phyloP scores from a whole-genome alignment of 495 filamentous ascomycete species.

The Aspergillus sclerotiicarbonarius region DNA sequence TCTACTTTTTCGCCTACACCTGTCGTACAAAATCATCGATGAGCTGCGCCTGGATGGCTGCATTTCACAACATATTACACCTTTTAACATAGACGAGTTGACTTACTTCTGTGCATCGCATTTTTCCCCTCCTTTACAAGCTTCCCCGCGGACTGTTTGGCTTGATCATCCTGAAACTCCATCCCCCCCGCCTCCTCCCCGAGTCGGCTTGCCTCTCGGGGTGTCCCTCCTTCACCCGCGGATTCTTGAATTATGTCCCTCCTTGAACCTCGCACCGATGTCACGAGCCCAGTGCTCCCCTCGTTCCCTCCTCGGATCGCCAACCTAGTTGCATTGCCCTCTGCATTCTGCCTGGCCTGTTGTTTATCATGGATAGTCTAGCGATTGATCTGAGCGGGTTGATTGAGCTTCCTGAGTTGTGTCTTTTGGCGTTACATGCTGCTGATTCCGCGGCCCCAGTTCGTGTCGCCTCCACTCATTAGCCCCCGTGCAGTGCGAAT shows the following conservation, averaged over 20 bases:
- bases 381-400: constrained; percentile 35
- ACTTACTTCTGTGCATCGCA: constrained; percentile 11
- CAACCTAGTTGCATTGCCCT: constrained; percentile 8
- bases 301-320: constrained; percentile 15
- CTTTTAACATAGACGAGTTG: constrained; percentile 16
- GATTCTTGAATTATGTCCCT: background rate
- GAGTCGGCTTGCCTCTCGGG: background rate
- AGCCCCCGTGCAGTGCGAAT: constrained; percentile 17
- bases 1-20: constrained; percentile 1
- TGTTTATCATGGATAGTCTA: constrained; percentile 32
- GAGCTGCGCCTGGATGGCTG: constrained; percentile 7
- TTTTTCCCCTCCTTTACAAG: constrained; percentile 4
- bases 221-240: background rate
- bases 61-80: constrained; percentile 7
- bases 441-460: constrained; percentile 18
- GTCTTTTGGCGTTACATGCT: constrained; percentile 7
- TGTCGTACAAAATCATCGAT: constrained; percentile 1
- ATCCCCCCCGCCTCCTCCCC: background rate
- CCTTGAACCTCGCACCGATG: constrained; percentile 2
- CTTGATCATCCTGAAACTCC: background rate
- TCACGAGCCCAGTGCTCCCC: constrained; percentile 15
- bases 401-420: constrained; percentile 18
- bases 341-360: constrained; percentile 18
- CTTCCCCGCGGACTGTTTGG: constrained; percentile 9
- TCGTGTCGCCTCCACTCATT: constrained; percentile 23